Evolutionary conservation across 306 rosid species (phyloP).

Genomic region (Lathyrus sativus): DNA sequence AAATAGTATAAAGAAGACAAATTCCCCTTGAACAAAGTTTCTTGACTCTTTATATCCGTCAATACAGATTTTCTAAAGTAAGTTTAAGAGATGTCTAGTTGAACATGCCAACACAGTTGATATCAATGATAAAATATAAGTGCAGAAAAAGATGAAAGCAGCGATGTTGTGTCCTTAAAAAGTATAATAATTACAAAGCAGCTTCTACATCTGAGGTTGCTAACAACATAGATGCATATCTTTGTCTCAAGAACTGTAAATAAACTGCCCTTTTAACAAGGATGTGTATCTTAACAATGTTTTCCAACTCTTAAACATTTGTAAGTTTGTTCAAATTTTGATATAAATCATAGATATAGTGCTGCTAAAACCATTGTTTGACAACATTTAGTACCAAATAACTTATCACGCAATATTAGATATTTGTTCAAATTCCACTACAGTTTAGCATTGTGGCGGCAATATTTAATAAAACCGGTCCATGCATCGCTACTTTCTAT

Average conservation of each 20-base stretch:
- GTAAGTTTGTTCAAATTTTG: not conserved
- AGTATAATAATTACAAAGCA: not conserved
- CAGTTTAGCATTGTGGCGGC: not conserved
- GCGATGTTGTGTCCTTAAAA: not conserved
- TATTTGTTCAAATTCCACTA: not conserved
- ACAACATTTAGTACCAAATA: not conserved
- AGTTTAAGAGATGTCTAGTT: conserved; percentile 4
- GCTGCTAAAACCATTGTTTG: not conserved
- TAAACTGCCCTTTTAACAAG: conserved; percentile 10
- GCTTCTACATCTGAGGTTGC: conserved; percentile 11
- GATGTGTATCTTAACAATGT: conserved; percentile 1
- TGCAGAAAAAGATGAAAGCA: not conserved
- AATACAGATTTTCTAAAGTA: conserved; percentile 10
- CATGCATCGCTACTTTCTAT: not conserved
- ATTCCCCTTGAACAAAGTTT: conserved; percentile 7
- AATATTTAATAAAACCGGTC: not conserved
- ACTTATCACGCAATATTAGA: not conserved
- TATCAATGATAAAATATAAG: conserved; percentile 3
- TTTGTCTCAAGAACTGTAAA: not conserved
- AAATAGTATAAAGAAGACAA: conserved; percentile 24
- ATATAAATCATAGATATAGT: not conserved
- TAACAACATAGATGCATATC: not conserved
- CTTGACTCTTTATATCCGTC: conserved; percentile 14
- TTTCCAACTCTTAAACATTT: conserved; percentile 9
- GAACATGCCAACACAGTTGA: conserved; percentile 5